Evolutionary conservation across 495 filamentous ascomycete genomes (phyloP), one percentile per base, ranked within the genome.

Genomic region (Penicillium angulare): DNA sequence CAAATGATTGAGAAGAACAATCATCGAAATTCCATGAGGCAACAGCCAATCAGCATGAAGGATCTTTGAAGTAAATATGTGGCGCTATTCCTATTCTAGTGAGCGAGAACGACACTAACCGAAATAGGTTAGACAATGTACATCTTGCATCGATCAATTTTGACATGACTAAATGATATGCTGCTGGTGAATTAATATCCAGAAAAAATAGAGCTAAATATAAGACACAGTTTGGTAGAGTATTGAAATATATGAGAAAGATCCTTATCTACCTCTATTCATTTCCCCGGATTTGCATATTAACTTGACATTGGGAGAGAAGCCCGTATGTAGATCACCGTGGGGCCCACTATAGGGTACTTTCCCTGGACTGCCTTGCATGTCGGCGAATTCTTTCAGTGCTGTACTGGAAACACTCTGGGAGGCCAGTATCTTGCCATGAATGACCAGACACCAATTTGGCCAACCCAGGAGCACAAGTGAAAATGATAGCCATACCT

Each of bases 401-500:
- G 10, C 33, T 52, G n/a, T 45, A 39, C 12, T 48, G 51, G 38
- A 53, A 53, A 35, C 51, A 53, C 31, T 48, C 44, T 13, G 51
- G 51, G 21, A 53, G 45, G n/a, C 43, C 51, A 5, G 51, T 53
- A 17, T 48, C 51, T 12, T 43, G 13, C 44, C 51, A 53, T 10
- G 36, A 34, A 15, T 20, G n/a, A 3, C 51, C 51, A 7, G 29
- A 36, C 7, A 53, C 43, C 13, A 53, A 26, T n/a, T 48, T 53
- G 8, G 36, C 51, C 51, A 53, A 38, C 1, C 51, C 51, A 8
- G 51, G 51, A 7, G 51, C 44, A 34, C 44, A 53, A 12, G 34
- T 53, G n/a, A 53, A 53, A 18, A 53, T 42, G 7, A 18, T 16
- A 38, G 50, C 50, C 50, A 53, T 53, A 2, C 50, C 43, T 53